Percentiles rank a stretch among this genome's conserved stretches.
Evolutionary conservation across 495 filamentous ascomycete genomes (phyloP).

Genomic region (Polyplosphaeria fusca): DNA sequence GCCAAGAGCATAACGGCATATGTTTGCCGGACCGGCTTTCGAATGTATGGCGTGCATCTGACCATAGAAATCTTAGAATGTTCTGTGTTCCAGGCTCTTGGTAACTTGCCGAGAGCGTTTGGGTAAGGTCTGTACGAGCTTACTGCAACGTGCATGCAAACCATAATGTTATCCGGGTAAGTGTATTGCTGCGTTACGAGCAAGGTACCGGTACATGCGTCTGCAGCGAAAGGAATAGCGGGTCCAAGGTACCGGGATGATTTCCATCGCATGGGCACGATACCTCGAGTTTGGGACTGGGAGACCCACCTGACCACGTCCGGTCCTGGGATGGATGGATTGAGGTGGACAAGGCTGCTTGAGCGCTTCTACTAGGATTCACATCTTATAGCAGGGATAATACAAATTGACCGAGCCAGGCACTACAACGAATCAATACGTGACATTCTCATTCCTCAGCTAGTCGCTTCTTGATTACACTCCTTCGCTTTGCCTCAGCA

Average conservation of each 20-base stretch:
- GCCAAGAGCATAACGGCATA: too few species aligned
- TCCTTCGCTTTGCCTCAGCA: not conserved
- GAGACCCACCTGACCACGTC: not conserved
- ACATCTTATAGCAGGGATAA: not conserved
- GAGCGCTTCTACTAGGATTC: not conserved
- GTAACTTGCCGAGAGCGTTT: too few species aligned
- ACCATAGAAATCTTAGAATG: too few species aligned
- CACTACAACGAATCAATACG: not conserved
- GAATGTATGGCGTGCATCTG: too few species aligned
- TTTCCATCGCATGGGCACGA: not conserved
- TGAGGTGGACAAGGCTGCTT: not conserved
- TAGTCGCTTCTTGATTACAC: not conserved
- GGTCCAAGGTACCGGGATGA: not conserved
- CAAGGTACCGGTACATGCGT: not conserved
- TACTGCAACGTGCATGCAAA: too few species aligned
- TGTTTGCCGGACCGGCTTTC: too few species aligned
- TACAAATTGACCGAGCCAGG: not conserved
- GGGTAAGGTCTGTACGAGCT: too few species aligned
- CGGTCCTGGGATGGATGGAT: not conserved
- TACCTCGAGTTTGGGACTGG: too few species aligned
- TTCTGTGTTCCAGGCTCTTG: too few species aligned
- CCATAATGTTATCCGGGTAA: not conserved
- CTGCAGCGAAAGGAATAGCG: not conserved
- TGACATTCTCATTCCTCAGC: not conserved
- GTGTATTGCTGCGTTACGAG: not conserved